Evolutionary conservation across 2,329 filamentous ascomycete species (phyloP), one percentile per base, ranked within the genome.

Genomic region (Neonectria ditissima): DNA sequence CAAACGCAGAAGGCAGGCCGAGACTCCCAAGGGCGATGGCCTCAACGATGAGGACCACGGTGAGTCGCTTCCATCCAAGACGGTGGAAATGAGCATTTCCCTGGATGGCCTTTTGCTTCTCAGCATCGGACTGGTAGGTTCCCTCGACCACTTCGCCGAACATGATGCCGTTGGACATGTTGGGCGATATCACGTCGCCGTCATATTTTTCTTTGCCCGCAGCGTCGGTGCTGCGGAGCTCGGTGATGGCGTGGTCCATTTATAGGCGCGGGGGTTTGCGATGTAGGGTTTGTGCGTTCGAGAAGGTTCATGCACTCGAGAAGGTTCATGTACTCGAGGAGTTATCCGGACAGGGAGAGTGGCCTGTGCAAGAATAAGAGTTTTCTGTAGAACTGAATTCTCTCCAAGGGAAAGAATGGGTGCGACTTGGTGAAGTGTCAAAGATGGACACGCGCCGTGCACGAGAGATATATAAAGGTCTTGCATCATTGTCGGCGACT

Each of bases 11-110:
- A 13, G 47, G 47, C 28, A 50, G 9, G 2, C 47, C 18, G 8
- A 50, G 47, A 13, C 47, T 32, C 2, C 47, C 47, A 2, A 50
- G 47, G 47, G 47, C 47, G 28, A 50, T 34, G n/a, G 47, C 26
- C n/a, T 50, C 47, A 2, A 50, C 47, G 26, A 50, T 50, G 26
- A 50, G 47, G 3, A 50, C n/a, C 10, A 50, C 28, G 3, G 47
- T 32, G n/a, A 50, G 47, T 13, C 47, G 16, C n/a, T 50, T 50
- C 47, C 47, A 50, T 14, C 47, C 47, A 10, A 50, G 47, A 28
- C 47, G 47, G 47, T 50, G 47, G n/a, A 50, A 50, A 18, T 50
- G 47, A n/a, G 47, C 28, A 5, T 50, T 30, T 18, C 47, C 47
- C 16, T 50, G 10, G 16, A 32, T 18, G 26, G 32, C 18, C 22